Evolutionary conservation across 2,329 filamentous ascomycete species (phyloP).

Genomic region (Cladosporium halotolerans): DNA sequence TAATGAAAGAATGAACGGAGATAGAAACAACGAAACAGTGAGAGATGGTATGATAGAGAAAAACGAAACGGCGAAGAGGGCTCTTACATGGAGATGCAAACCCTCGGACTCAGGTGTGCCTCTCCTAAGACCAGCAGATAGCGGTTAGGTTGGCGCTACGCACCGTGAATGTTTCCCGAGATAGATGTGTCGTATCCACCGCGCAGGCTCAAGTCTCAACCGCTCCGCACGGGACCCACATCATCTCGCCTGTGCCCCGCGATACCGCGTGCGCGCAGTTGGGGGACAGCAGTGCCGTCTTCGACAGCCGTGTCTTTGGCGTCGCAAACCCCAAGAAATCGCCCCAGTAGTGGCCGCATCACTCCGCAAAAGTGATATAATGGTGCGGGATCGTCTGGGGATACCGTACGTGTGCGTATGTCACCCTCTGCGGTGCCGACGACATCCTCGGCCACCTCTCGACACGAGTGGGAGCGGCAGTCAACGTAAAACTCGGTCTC

Average conservation of each 20-base stretch:
- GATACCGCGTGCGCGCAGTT: background rate
- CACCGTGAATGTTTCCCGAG: background rate
- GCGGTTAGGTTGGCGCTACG: constrained; percentile 4
- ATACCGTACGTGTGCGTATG: background rate
- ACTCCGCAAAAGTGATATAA: constrained; percentile 9
- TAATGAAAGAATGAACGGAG: background rate
- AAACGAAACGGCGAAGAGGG: background rate
- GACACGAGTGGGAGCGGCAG: background rate
- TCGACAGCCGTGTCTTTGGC: constrained; percentile 12
- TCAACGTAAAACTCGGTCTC: background rate
- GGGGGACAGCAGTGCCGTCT: constrained; percentile 6
- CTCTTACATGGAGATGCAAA: constrained; percentile 5
- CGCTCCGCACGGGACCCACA: constrained; percentile 5
- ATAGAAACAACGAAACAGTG: background rate
- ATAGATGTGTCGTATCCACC: background rate
- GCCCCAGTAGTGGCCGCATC: constrained; percentile 2
- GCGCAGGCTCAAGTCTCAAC: constrained; percentile 5
- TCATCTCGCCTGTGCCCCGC: constrained; percentile 8
- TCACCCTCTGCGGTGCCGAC: too few relatives aligned
- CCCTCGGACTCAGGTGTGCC: background rate
- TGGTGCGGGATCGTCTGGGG: constrained; percentile 2
- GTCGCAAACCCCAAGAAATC: constrained; percentile 1
- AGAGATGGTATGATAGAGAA: background rate
- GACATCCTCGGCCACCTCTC: too few relatives aligned
- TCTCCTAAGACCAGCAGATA: constrained; percentile 6